A percentile compares a stretch with the other conserved stretches of the same genome.
phyloP scores from a whole-genome alignment of 2,329 filamentous ascomycete genomes.

The Penicillium hordei region DNA sequence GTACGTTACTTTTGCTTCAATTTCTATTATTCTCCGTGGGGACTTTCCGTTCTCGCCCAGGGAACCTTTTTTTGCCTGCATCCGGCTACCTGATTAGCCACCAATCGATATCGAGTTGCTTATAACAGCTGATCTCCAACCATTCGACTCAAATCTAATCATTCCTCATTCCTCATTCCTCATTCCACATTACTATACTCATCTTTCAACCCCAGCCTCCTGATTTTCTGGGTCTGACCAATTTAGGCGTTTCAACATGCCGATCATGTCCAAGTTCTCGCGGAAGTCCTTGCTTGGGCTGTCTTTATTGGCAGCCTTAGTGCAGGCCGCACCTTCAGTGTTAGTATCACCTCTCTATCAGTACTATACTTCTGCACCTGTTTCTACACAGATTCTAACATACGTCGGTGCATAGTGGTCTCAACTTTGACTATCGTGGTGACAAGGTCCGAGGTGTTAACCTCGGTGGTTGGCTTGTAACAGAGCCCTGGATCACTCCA shows the following conservation, averaged over 20 bases:
- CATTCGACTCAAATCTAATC: conserved; percentile 20
- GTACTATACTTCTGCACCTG: not conserved
- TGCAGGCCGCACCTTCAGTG: conserved; percentile 25
- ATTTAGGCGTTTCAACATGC: conserved; percentile 25
- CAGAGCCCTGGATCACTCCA: conserved; percentile 65
- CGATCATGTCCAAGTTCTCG: conserved; percentile 22
- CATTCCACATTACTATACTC: conserved; percentile 17
- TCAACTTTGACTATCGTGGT: conserved; percentile 53
- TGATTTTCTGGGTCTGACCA: conserved; percentile 32
- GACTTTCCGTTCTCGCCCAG: conserved; percentile 16
- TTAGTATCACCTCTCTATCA: conserved; percentile 20
- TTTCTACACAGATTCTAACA: not conserved
- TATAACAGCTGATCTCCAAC: conserved; percentile 33
- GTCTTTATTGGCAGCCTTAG: conserved; percentile 25
- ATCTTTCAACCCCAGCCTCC: conserved; percentile 26
- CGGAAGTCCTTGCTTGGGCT: conserved; percentile 30
- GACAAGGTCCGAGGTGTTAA: conserved; percentile 64
- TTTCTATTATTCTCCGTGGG: not conserved
- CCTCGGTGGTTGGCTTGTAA: conserved; percentile 63
- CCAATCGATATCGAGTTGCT: conserved; percentile 26
- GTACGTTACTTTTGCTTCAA: conserved; percentile 7
- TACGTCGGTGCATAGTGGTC: conserved; percentile 20
- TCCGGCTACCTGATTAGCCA: conserved; percentile 13
- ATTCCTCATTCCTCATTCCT: conserved; percentile 21
- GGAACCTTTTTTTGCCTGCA: conserved; percentile 16